phyloP scores from a whole-genome alignment of 768 basidiomycete genomes.

The Termitomyces sp. region DNA sequence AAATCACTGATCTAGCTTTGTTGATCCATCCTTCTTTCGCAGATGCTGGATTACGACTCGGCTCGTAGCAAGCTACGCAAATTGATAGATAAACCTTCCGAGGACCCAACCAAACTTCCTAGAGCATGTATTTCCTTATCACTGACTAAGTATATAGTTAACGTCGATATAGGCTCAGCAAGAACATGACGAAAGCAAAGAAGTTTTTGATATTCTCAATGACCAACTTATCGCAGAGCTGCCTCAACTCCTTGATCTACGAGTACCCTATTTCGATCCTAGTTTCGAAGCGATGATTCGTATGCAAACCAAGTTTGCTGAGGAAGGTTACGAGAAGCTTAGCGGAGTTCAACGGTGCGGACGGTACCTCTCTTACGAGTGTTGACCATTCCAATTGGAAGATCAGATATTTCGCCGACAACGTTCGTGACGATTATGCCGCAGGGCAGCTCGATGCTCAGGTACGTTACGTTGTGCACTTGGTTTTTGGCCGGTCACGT shows the following conservation, averaged over 20 bases:
- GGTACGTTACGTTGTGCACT: conserved; percentile 30
- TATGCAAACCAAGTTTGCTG: conserved; percentile 95
- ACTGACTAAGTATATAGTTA: background rate
- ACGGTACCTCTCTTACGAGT: conserved; percentile 4
- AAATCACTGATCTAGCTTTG: background rate
- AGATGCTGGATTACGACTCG: conserved; percentile 92
- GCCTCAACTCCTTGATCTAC: conserved; percentile 88
- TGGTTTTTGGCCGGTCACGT: background rate
- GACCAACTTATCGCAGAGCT: conserved; percentile 87
- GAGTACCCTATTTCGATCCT: conserved; percentile 97
- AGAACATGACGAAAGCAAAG: conserved; percentile 92
- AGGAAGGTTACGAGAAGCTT: conserved; percentile 97
- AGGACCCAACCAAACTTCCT: conserved; percentile 89
- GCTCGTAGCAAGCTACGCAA: conserved; percentile 89
- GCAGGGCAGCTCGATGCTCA: conserved; percentile 94
- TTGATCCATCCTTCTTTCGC: background rate
- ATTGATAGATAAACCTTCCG: conserved; percentile 84
- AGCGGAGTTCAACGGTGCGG: conserved; percentile 83
- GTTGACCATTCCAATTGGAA: background rate
- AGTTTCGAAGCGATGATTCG: conserved; percentile 99
- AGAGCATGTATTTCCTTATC: conserved; percentile 22
- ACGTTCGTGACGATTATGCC: conserved; percentile 93
- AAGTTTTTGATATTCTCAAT: conserved; percentile 91
- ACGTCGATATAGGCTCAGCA: conserved; percentile 69
- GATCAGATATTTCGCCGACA: conserved; percentile 80